Conservation (phyloP, 305 asterid species). For the Fraxinus latifolia region DNA sequence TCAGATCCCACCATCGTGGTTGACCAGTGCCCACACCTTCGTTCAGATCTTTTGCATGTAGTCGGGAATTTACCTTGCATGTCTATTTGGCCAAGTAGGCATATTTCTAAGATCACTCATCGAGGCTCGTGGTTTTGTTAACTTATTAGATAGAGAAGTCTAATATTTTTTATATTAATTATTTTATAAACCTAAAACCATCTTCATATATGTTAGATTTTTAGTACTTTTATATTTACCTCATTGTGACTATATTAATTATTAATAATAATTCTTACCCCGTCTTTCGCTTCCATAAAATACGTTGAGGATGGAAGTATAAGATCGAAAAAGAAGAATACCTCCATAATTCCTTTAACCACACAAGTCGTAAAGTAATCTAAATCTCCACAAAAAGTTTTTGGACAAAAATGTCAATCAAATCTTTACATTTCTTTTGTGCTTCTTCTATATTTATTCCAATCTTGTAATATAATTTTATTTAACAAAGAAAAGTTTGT, state of each 20-base stretch:
- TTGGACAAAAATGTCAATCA: conserved; percentile 21
- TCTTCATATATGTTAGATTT: background rate
- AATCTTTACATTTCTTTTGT: conserved; percentile 20
- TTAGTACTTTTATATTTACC: too few relatives aligned
- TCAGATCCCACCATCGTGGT: too few relatives aligned
- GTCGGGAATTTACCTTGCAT: too few relatives aligned
- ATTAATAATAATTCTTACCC: background rate
- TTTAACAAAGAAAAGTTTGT: conserved; percentile 29
- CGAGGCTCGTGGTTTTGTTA: too few relatives aligned
- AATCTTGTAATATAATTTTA: conserved; percentile 33
- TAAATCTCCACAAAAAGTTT: background rate
- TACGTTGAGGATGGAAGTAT: background rate
- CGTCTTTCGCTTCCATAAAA: background rate
- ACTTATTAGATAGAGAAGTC: background rate
- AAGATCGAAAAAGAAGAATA: background rate
- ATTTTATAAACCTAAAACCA: background rate
- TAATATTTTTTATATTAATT: too few relatives aligned
- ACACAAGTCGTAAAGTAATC: background rate
- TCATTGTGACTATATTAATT: too few relatives aligned
- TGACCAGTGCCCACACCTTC: too few relatives aligned
- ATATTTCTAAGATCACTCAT: too few relatives aligned
- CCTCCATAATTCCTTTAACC: background rate
- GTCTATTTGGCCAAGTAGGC: too few relatives aligned
- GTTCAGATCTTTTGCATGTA: too few relatives aligned
- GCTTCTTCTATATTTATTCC: conserved; percentile 26